Conservation (phyloP, 2,329 filamentous ascomycete genomes). For the Sclerotiophoma versabilis region DNA sequence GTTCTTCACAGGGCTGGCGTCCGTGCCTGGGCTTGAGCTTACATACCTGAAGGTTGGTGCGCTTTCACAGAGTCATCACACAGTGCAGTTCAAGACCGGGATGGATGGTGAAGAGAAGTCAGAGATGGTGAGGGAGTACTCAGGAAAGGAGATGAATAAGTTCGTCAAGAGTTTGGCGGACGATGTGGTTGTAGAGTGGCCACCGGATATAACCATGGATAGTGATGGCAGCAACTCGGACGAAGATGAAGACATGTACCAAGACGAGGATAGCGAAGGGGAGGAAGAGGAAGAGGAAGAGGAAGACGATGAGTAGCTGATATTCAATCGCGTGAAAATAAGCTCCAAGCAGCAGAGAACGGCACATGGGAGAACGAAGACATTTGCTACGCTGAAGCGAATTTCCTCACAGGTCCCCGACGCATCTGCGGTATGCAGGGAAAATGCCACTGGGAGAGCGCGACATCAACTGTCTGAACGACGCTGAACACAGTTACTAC, state of each 20-base stretch:
- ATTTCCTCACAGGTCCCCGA: too few species aligned
- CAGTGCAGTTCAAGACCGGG: conserved; percentile 22
- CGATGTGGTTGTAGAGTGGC: conserved; percentile 28
- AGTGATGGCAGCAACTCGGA: conserved; percentile 10
- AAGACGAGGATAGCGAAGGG: conserved; percentile 13
- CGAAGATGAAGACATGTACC: conserved; percentile 26
- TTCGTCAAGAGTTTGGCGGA: conserved; percentile 21
- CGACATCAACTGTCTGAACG: too few species aligned
- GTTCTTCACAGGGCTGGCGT: conserved; percentile 24
- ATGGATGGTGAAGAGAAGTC: neutral
- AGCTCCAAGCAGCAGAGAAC: too few species aligned
- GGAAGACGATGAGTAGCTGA: neutral
- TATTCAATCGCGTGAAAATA: too few species aligned
- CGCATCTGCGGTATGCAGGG: too few species aligned
- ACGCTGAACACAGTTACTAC: too few species aligned
- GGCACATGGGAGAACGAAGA: neutral
- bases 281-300: conserved; percentile 19
- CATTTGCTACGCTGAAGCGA: too few species aligned
- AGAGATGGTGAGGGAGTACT: conserved; percentile 18
- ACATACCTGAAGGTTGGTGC: conserved; percentile 26
- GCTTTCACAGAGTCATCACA: conserved; percentile 22
- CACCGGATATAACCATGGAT: neutral
- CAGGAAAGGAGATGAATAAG: conserved; percentile 21
- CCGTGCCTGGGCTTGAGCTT: conserved; percentile 20
- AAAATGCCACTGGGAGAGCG: too few species aligned